Percentiles rank a stretch among this genome's conserved stretches.
Evolutionary conservation across 768 basidiomycete genomes (phyloP).

Genomic region (Boletus tylopilopsis): DNA sequence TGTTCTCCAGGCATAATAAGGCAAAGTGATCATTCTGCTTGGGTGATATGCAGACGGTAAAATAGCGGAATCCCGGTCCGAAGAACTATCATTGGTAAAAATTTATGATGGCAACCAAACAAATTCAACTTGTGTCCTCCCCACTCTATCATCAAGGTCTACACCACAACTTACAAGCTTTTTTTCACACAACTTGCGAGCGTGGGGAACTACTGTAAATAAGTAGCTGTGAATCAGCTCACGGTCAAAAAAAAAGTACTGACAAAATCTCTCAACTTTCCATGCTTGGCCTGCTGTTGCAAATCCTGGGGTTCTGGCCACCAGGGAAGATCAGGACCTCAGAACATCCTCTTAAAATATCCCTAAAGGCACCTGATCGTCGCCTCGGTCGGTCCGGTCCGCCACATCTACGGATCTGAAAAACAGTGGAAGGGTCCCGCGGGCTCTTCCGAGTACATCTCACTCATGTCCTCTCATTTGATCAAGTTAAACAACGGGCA

Average conservation of each 20-base stretch:
- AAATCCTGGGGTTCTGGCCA: background rate
- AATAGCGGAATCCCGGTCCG: too few species aligned
- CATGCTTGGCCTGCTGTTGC: background rate
- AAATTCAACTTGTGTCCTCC: too few species aligned
- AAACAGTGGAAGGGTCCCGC: background rate
- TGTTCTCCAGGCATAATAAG: too few species aligned
- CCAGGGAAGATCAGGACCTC: background rate
- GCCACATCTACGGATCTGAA: conserved; percentile 1
- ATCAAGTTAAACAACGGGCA: conserved; percentile 61
- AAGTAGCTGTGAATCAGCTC: background rate
- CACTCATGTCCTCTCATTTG: conserved; percentile 37
- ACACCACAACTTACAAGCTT: too few species aligned
- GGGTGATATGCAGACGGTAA: too few species aligned
- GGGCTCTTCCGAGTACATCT: background rate
- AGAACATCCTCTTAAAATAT: background rate
- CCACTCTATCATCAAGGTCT: too few species aligned
- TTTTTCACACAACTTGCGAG: background rate
- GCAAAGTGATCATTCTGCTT: too few species aligned
- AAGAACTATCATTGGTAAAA: too few species aligned
- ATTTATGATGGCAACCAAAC: too few species aligned
- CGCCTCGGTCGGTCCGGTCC: conserved; percentile 20
- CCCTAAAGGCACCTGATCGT: background rate
- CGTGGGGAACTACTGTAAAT: too few species aligned
- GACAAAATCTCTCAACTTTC: background rate
- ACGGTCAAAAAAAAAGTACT: background rate